Percentiles rank a stretch among this genome's conserved stretches.
Evolutionary conservation across 2,329 filamentous ascomycete species (phyloP).

Genomic region (Venturia aucupariae): DNA sequence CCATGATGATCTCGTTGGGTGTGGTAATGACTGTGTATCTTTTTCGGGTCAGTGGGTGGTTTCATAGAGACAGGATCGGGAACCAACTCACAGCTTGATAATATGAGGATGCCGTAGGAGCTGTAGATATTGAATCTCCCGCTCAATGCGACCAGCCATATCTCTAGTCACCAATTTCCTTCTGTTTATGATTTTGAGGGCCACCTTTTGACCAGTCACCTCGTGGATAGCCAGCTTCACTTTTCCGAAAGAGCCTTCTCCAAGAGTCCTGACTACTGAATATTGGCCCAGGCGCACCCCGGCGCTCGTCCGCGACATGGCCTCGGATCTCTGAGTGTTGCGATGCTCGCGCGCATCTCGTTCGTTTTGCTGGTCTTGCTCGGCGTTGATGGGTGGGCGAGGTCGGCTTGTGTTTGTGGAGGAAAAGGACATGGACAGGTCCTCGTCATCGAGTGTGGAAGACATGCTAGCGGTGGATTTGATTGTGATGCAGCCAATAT

Average conservation of each 20-base stretch:
- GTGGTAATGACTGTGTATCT: slow-evolving; percentile 97
- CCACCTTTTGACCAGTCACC: slow-evolving; percentile 88
- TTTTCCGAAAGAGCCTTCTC: slow-evolving; percentile 96
- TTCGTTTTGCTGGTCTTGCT: slow-evolving; percentile 17
- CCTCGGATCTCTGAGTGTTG: slow-evolving; percentile 18
- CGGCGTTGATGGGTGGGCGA: slow-evolving; percentile 21
- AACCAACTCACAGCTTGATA: slow-evolving; percentile 76
- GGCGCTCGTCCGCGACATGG: slow-evolving; percentile 39
- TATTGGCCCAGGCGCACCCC: slow-evolving; percentile 81
- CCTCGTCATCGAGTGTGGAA: slow-evolving; percentile 32
- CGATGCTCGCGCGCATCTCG: slow-evolving; percentile 1
- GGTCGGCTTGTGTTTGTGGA: slow-evolving; percentile 10
- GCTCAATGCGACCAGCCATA: slow-evolving; percentile 95
- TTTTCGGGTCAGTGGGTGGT: slow-evolving; percentile 5
- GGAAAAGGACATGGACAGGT: slow-evolving; percentile 31
- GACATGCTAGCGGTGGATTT: slow-evolving; percentile 23
- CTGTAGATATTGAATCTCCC: slow-evolving; percentile 97
- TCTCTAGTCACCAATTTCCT: slow-evolving; percentile 95
- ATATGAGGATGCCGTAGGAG: slow-evolving; percentile 94
- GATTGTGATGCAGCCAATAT: not conserved
- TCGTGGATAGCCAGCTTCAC: slow-evolving; percentile 94
- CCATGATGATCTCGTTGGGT: slow-evolving; percentile 93
- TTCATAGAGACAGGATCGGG: not conserved
- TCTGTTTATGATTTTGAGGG: slow-evolving; percentile 92
- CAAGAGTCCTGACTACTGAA: slow-evolving; percentile 78